A percentile compares a stretch with the other conserved stretches of the same genome.
These are phyloP conservation scores for Quillaja saponaria DNA, from an alignment of 306 rosid genomes.

Conservation along the genomic window DNA sequence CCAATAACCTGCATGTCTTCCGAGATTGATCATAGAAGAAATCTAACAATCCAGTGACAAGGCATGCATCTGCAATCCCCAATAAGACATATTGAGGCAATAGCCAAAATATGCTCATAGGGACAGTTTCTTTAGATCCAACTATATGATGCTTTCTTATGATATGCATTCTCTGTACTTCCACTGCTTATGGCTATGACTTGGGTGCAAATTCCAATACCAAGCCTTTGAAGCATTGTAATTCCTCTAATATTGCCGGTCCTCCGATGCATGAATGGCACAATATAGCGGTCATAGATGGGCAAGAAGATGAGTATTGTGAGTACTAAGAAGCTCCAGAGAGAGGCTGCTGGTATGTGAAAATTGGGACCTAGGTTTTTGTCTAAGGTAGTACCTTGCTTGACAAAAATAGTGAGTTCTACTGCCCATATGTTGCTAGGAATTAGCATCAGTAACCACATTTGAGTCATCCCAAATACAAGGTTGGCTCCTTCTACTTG, in stretches of 20 bases:
- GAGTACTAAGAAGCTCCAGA: slow-evolving; percentile 63
- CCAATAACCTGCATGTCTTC: slow-evolving; percentile 88
- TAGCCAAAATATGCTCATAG: slow-evolving; percentile 69
- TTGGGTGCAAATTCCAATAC: slow-evolving; percentile 77
- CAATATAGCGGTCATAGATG: slow-evolving; percentile 75
- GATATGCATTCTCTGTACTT: slow-evolving; percentile 61
- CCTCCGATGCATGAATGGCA: slow-evolving; percentile 54
- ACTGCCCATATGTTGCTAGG: slow-evolving; percentile 92
- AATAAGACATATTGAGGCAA: slow-evolving; percentile 81
- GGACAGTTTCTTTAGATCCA: slow-evolving; percentile 53
- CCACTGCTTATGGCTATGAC: slow-evolving; percentile 61
- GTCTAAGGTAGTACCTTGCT: slow-evolving; percentile 87
- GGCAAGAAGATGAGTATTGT: slow-evolving; percentile 74
- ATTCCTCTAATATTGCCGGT: slow-evolving; percentile 86
- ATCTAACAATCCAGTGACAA: slow-evolving; percentile 78
- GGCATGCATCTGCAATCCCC: slow-evolving; percentile 79
- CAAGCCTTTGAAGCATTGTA: slow-evolving; percentile 80
- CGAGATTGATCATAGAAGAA: slow-evolving; percentile 96
- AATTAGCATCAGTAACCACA: slow-evolving; percentile 61
- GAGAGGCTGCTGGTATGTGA: slow-evolving; percentile 82
- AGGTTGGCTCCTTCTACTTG: slow-evolving; percentile 93
- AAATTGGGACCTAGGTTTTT: slow-evolving; percentile 57
- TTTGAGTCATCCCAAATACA: slow-evolving; percentile 63
- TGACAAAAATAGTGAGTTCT: slow-evolving; percentile 72
- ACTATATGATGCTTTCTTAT: slow-evolving; percentile 43